Conservation (phyloP, 208 protist genomes). For the Trypanosoma platydactyli region DNA sequence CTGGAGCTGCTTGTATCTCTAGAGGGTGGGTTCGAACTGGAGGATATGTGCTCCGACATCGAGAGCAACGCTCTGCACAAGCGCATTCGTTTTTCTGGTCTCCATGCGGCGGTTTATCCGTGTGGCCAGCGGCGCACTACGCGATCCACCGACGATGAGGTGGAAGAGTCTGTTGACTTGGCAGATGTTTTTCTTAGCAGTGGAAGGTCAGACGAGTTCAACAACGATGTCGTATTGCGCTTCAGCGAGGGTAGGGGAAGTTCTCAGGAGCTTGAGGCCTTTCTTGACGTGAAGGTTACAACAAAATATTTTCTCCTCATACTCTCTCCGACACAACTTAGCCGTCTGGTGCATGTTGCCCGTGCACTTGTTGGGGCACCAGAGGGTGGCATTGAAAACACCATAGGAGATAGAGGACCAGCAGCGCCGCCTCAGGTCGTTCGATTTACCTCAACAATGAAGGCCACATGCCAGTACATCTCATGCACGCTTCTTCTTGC, state of each 20-base stretch:
- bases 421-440: neutral
- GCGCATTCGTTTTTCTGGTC: conserved; percentile 29
- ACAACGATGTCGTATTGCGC: conserved; percentile 21
- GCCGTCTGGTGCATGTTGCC: conserved; percentile 22
- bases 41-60: conserved; percentile 25
- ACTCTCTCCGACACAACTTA: conserved; percentile 25
- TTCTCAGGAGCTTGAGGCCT: conserved; percentile 1
- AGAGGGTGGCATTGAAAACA: conserved; percentile 2
- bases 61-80: conserved; percentile 20
- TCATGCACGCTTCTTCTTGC: conserved; percentile 21
- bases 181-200: conserved; percentile 30
- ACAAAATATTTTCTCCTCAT: conserved; percentile 26
- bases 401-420: neutral
- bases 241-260: conserved; percentile 12
- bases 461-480: conserved; percentile 26
- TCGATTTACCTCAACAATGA: conserved; percentile 23
- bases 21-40: conserved; percentile 29
- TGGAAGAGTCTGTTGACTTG: conserved; percentile 30
- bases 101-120: conserved; percentile 25
- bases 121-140: conserved; percentile 23
- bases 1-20: conserved; percentile 27
- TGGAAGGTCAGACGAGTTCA: conserved; percentile 21
- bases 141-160: conserved; percentile 18
- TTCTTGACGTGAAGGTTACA: conserved; percentile 17
- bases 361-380: conserved; percentile 25